phyloP scores from a whole-genome alignment of 1,139 yeast species.

The Zygoascus meyerae region DNA sequence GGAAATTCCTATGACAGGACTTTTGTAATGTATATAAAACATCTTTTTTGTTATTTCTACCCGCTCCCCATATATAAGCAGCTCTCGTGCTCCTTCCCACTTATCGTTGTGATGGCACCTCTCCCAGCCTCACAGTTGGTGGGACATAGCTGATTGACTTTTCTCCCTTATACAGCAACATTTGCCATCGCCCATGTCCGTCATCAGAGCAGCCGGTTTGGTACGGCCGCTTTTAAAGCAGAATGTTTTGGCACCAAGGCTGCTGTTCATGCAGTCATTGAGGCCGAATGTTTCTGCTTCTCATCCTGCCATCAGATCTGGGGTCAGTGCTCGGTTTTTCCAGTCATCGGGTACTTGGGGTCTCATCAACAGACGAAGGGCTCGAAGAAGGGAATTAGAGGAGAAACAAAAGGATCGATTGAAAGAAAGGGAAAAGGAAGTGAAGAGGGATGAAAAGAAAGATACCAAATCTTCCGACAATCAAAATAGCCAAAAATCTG shows the following conservation, averaged over 20 bases:
- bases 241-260: too few species aligned
- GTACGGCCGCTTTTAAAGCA: too few species aligned
- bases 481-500: slow-evolving; percentile 12
- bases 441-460: slow-evolving; percentile 1
- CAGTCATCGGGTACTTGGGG: neutral
- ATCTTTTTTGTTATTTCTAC: neutral
- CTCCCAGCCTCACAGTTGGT: too few species aligned
- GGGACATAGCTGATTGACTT: too few species aligned
- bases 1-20: neutral
- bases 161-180: too few species aligned
- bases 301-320: neutral
- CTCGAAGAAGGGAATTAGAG: slow-evolving; percentile 6
- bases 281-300: too few species aligned
- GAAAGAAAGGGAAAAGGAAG: slow-evolving; percentile 14
- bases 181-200: too few species aligned
- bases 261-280: too few species aligned
- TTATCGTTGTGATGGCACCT: too few species aligned
- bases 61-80: neutral
- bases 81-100: too few species aligned
- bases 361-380: neutral
- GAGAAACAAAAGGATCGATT: slow-evolving; percentile 23
- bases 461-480: neutral
- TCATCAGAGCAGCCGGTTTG: too few species aligned
- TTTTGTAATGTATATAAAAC: neutral
- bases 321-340: neutral